Evolutionary conservation across 73 alveolate genomes (phyloP), one percentile per base, ranked within the genome.

Genomic region (Paramecium octaurelia): DNA sequence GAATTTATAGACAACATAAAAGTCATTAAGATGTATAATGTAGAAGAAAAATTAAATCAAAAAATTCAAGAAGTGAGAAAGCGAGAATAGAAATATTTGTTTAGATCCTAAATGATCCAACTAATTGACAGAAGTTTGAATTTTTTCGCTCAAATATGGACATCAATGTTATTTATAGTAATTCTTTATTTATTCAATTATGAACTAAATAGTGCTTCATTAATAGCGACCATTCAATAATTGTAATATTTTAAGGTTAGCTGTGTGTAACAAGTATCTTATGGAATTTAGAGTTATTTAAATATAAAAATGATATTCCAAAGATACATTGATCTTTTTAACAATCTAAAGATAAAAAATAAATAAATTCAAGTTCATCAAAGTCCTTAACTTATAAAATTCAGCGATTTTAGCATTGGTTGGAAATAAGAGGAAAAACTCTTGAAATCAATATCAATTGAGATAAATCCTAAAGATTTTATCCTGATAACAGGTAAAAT

Each of bases 121-220:
- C n/a, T 44, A 8, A 31, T 75, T 36, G 58, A 34, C 2, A 35
- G 88, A 75, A 31, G 60, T 31, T 36, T 75, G 20, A 75, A 34
- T 36, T 75, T 36, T 75, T 36, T 34, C 18, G 58, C 88, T 10
- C 31, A 75, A 40, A 36, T 75, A 75, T 75, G 88, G 88, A 69
- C 64, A 12, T 36, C 68, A 21, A 31, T 36, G 38, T 5, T 40
- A 14, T 75, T 75, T 44, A 31, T 75, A 4, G 36, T 75, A 36
- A 75, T 75, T 36, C 48, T 75, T 21, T 75, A 75, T 20, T 35
- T 21, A 36, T 34, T 40, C 23, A 44, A 44, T 21, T 36, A 75
- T 75, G 88, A 75, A 21, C 38, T 75, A 75, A 11, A 34, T 75
- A 36, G 42, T 34, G 60, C 57, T 12, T 16, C 57, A 1, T 31